phyloP scores from a whole-genome alignment of 2,329 filamentous ascomycete genomes.

The Neoscytalidium dimidiatum region DNA sequence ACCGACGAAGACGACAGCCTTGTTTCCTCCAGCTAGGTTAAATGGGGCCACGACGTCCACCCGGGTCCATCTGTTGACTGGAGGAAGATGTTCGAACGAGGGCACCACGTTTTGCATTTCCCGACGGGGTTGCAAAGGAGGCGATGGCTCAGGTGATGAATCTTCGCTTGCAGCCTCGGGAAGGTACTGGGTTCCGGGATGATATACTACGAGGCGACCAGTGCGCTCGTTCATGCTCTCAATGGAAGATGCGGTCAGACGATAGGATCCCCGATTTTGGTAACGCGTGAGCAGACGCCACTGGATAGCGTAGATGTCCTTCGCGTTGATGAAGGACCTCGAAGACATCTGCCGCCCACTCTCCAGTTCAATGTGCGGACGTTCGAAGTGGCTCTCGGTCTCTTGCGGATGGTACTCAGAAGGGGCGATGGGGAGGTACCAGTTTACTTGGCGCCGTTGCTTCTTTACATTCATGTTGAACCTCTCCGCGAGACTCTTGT shows the following conservation, averaged over 20 bases:
- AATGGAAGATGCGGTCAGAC: neutral
- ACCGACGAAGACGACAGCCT: neutral
- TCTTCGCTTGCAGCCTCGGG: neutral
- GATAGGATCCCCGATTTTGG: neutral
- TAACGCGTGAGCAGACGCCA: slow-evolving; percentile 27
- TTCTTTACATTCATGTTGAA: slow-evolving; percentile 29
- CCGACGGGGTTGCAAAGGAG: neutral
- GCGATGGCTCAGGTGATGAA: neutral
- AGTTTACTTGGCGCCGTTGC: slow-evolving; percentile 32
- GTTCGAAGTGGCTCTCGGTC: slow-evolving; percentile 20
- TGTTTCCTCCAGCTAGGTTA: neutral
- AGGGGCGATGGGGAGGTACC: slow-evolving; percentile 37
- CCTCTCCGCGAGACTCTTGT: slow-evolving; percentile 33
- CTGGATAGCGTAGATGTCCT: slow-evolving; percentile 36
- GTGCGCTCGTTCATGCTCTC: neutral
- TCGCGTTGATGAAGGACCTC: slow-evolving; percentile 37
- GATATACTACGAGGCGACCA: neutral
- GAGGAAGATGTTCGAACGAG: neutral
- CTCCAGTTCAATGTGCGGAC: slow-evolving; percentile 22
- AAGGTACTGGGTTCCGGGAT: neutral
- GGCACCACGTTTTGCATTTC: neutral
- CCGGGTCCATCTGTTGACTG: neutral
- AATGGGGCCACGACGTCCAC: neutral
- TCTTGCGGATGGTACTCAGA: slow-evolving; percentile 35
- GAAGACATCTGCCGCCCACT: slow-evolving; percentile 29